phyloP scores from a whole-genome alignment of 2,329 filamentous ascomycete species.

The Neophaeococcomyces mojaviensis region DNA sequence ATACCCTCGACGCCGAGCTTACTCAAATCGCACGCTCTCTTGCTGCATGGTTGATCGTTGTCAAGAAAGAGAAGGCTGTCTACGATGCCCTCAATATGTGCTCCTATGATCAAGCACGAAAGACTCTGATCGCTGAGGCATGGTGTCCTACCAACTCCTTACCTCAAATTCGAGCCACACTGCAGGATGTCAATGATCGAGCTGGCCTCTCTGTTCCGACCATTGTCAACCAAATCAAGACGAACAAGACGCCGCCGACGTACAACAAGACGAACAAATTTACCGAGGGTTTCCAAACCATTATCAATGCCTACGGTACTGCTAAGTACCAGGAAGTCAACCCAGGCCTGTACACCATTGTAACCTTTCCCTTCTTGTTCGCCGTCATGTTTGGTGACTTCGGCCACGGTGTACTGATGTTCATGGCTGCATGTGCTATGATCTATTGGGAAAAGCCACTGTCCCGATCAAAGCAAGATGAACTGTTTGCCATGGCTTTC shows the following conservation, averaged over 20 bases:
- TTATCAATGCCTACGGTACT: constrained; percentile 96
- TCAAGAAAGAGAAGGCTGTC: constrained; percentile 97
- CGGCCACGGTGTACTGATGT: constrained; percentile 87
- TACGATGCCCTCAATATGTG: constrained; percentile 94
- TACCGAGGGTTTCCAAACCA: constrained; percentile 95
- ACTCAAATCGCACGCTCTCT: constrained; percentile 87
- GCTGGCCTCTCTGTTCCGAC: constrained; percentile 95
- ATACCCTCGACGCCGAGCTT: constrained; percentile 84
- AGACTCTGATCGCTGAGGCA: constrained; percentile 93
- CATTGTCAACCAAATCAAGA: constrained; percentile 95
- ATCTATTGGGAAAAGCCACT: constrained; percentile 93
- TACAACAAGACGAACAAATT: constrained; percentile 99
- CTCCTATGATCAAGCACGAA: constrained; percentile 90
- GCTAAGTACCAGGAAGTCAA: constrained; percentile 97
- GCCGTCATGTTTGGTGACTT: constrained; percentile 99
- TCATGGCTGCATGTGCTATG: constrained; percentile 75
- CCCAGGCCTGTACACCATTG: constrained; percentile 85
- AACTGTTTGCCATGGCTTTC: constrained; percentile 96
- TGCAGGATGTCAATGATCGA: constrained; percentile 93
- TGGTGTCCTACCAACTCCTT: constrained; percentile 94
- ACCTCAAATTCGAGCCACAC: constrained; percentile 78
- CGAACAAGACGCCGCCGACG: constrained; percentile 93
- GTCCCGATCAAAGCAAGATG: constrained; percentile 78
- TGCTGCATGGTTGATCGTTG: constrained; percentile 93
- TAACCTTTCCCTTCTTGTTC: constrained; percentile 99